A percentile compares a stretch with the other conserved stretches of the same genome.
These are phyloP conservation scores for Ophiostoma australiae DNA, from an alignment of 2,329 filamentous ascomycete species.

Conservation along the genomic window DNA sequence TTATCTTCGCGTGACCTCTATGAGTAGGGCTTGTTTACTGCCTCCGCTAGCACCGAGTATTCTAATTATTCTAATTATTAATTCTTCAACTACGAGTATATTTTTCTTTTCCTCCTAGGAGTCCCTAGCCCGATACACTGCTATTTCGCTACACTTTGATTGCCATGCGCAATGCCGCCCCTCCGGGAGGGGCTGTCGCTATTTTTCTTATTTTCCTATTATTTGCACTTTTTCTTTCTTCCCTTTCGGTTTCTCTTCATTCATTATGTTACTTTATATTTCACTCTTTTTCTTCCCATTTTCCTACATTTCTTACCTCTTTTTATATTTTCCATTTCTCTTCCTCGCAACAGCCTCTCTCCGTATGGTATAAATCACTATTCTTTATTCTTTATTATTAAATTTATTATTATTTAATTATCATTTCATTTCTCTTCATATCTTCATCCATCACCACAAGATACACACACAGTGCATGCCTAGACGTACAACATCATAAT, in stretches of 20 bases:
- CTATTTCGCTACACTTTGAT: conserved; percentile 16
- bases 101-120: neutral
- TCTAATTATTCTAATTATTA: too few species aligned
- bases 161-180: conserved; percentile 13
- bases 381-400: too few species aligned
- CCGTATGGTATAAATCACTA: too few species aligned
- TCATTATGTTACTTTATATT: neutral
- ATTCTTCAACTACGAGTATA: neutral
- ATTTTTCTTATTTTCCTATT: neutral
- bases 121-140: neutral
- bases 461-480: too few species aligned
- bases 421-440: too few species aligned
- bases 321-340: neutral
- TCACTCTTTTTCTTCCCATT: neutral
- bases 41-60: too few species aligned
- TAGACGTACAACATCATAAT: neutral
- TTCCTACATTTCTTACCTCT: neutral
- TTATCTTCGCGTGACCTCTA: too few species aligned
- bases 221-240: neutral
- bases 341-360: too few species aligned
- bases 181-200: conserved; percentile 13
- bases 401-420: too few species aligned
- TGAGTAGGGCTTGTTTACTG: too few species aligned
- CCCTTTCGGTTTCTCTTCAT: neutral
- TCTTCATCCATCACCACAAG: too few species aligned